Conservation (phyloP, 441 rosid species). For the Populus hybrid region DNA sequence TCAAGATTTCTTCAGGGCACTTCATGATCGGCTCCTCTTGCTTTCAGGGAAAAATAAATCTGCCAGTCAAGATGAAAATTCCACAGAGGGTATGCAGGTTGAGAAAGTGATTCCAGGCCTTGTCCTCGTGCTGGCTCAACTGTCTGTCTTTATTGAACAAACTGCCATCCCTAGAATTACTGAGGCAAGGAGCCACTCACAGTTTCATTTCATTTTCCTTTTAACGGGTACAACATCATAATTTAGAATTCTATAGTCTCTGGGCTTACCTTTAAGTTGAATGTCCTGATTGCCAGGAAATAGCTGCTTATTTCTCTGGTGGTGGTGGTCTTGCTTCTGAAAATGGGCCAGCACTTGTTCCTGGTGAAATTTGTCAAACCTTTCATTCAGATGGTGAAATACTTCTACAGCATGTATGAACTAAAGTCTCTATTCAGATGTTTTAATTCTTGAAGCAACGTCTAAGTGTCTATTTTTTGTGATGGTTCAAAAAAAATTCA, state of each 20-base stretch:
- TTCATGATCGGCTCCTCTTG: slow-evolving; percentile 55
- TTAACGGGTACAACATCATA: slow-evolving; percentile 2
- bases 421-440: slow-evolving; percentile 11
- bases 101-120: slow-evolving; percentile 69
- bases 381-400: slow-evolving; percentile 82
- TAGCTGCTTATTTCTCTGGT: slow-evolving; percentile 78
- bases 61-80: slow-evolving; percentile 42
- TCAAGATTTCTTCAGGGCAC: slow-evolving; percentile 77
- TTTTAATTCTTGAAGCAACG: slow-evolving; percentile 2
- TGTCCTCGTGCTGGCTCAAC: slow-evolving; percentile 84
- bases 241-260: slow-evolving; percentile 12
- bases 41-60: slow-evolving; percentile 73
- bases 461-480: not conserved
- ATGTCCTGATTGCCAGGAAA: slow-evolving; percentile 57
- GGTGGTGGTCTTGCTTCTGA: slow-evolving; percentile 59
- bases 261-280: slow-evolving; percentile 15
- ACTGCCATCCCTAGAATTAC: slow-evolving; percentile 79
- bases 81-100: slow-evolving; percentile 41
- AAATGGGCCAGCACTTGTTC: slow-evolving; percentile 80
- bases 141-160: slow-evolving; percentile 85
- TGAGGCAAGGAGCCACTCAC: slow-evolving; percentile 55
- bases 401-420: slow-evolving; percentile 76
- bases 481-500: not conserved
- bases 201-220: slow-evolving; percentile 10
- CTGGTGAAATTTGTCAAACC: slow-evolving; percentile 82